A percentile compares a stretch with the other conserved stretches of the same genome.
Evolutionary conservation across 306 rosid species (phyloP).

Genomic region (Astragalus glycyphyllos): DNA sequence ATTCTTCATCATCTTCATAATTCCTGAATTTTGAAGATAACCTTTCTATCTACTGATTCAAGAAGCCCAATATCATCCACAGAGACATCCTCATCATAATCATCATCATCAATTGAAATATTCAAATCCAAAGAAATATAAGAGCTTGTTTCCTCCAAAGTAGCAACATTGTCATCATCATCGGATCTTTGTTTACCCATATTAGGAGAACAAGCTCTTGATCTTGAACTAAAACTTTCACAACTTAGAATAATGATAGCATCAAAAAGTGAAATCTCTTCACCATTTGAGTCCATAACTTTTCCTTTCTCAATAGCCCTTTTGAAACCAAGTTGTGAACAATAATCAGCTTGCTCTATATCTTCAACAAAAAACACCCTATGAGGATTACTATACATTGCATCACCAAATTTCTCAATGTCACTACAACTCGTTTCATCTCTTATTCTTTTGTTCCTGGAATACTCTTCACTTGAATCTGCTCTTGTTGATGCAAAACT

Average conservation of each 20-base stretch:
- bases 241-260: conserved; percentile 84
- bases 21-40: conserved; percentile 81
- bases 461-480: conserved; percentile 68
- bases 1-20: conserved; percentile 37
- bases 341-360: conserved; percentile 83
- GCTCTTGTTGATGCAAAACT: conserved; percentile 78
- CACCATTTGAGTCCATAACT: conserved; percentile 60
- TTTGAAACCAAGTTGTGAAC: conserved; percentile 83
- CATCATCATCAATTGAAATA: conserved; percentile 66
- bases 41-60: conserved; percentile 76
- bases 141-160: conserved; percentile 57
- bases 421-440: conserved; percentile 76
- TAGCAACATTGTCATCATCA: conserved; percentile 21
- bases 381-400: conserved; percentile 68
- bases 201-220: conserved; percentile 83
- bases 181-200: conserved; percentile 43
- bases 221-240: conserved; percentile 80
- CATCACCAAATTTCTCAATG: conserved; percentile 71
- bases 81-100: conserved; percentile 45
- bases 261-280: conserved; percentile 68
- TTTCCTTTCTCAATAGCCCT: conserved; percentile 82
- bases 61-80: conserved; percentile 82
- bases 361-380: conserved; percentile 86
- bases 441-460: conserved; percentile 75
- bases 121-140: conserved; percentile 85